phyloP scores from a whole-genome alignment of 2,329 filamentous ascomycete species.

The Paecilomyces variotii region DNA sequence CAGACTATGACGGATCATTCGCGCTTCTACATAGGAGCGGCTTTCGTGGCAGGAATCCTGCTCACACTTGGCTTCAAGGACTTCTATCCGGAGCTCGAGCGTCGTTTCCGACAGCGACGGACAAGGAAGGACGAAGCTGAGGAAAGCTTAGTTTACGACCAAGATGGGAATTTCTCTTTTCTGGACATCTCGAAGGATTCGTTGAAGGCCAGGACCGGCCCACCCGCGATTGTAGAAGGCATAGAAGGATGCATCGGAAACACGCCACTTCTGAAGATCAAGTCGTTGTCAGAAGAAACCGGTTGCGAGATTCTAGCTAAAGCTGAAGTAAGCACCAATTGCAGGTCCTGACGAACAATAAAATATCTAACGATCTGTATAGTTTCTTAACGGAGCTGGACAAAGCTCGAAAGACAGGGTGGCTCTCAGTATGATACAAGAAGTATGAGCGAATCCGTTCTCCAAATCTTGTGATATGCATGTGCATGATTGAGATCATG shows the following conservation, averaged over 20 bases:
- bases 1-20: constrained; percentile 25
- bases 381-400: constrained; percentile 88
- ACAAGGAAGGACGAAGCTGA: constrained; percentile 17
- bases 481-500: background rate
- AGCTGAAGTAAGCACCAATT: constrained; percentile 56
- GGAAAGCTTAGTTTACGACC: background rate
- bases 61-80: constrained; percentile 73
- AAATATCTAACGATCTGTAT: constrained; percentile 8
- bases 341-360: background rate
- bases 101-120: constrained; percentile 46
- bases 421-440: constrained; percentile 77
- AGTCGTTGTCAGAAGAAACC: constrained; percentile 75
- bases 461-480: too few species aligned
- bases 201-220: constrained; percentile 19
- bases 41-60: constrained; percentile 70
- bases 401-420: constrained; percentile 93
- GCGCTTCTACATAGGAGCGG: constrained; percentile 53
- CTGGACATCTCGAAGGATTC: constrained; percentile 35
- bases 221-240: constrained; percentile 57
- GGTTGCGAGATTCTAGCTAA: constrained; percentile 88
- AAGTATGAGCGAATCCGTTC: constrained; percentile 28
- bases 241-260: constrained; percentile 90
- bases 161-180: constrained; percentile 43
- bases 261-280: constrained; percentile 81
- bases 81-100: constrained; percentile 66